phyloP scores from a whole-genome alignment of 2,329 filamentous ascomycete species.

The Hymenoscyphus repandus region DNA sequence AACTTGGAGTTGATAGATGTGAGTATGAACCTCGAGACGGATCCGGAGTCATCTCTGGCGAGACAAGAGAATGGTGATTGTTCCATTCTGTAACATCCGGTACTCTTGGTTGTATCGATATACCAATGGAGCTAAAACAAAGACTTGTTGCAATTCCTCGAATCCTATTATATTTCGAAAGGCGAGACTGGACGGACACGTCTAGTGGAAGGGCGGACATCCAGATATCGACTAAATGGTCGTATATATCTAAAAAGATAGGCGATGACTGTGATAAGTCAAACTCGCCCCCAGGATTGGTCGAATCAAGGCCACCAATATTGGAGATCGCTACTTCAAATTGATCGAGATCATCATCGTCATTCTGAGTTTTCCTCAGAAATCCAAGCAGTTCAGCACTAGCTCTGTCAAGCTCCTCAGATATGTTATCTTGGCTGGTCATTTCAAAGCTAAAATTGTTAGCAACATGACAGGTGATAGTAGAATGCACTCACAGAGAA shows the following conservation, averaged over 20 bases:
- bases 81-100: not conserved
- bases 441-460: slow-evolving; percentile 22
- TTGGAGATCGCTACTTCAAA: slow-evolving; percentile 19
- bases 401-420: slow-evolving; percentile 25
- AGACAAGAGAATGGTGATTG: slow-evolving; percentile 6
- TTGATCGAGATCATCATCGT: slow-evolving; percentile 9
- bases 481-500: slow-evolving; percentile 14
- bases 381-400: slow-evolving; percentile 17
- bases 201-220: slow-evolving; percentile 25
- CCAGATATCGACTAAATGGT: slow-evolving; percentile 28
- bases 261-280: not conserved
- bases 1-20: slow-evolving; percentile 19
- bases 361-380: slow-evolving; percentile 16
- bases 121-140: slow-evolving; percentile 25
- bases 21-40: slow-evolving; percentile 7
- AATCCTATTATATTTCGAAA: slow-evolving; percentile 27
- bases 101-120: slow-evolving; percentile 21
- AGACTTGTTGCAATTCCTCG: slow-evolving; percentile 28
- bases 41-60: slow-evolving; percentile 16
- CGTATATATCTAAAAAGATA: slow-evolving; percentile 26
- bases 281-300: slow-evolving; percentile 8
- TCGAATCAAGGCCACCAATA: slow-evolving; percentile 13
- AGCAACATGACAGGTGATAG: not conserved
- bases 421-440: slow-evolving; percentile 12
- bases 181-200: slow-evolving; percentile 21